Percentiles rank a stretch among this genome's conserved stretches.
Evolutionary conservation across 345 rosid species (phyloP).

Genomic region (thale cress (Arabidopsis thaliana)): TAIR10.1 NC_003070.9:7270501-7271000

Average conservation of each 20-base stretch:
- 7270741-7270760: slow-evolving; percentile 44
- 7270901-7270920: slow-evolving; percentile 20
- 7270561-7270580: slow-evolving; percentile 57
- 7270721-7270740: slow-evolving; percentile 19
- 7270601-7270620: slow-evolving; percentile 43
- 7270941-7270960: not conserved
- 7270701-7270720: slow-evolving; percentile 21
- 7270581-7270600: slow-evolving; percentile 44
- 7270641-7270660: slow-evolving; percentile 43
- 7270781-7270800: slow-evolving; percentile 39
- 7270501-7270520: slow-evolving; percentile 66
- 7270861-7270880: slow-evolving; percentile 30
- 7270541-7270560: slow-evolving; percentile 55
- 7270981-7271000: not conserved
- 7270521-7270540: slow-evolving; percentile 48
- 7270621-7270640: slow-evolving; percentile 46
- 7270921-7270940: slow-evolving; percentile 1
- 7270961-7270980: not conserved
- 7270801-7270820: slow-evolving; percentile 37
- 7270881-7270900: slow-evolving; percentile 7
- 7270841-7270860: slow-evolving; percentile 46
- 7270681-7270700: slow-evolving; percentile 38
- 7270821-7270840: slow-evolving; percentile 40
- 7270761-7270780: slow-evolving; percentile 43
- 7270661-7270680: slow-evolving; percentile 36